Conservation (phyloP, 257 asterid species). For the Salvia splendens region DNA sequence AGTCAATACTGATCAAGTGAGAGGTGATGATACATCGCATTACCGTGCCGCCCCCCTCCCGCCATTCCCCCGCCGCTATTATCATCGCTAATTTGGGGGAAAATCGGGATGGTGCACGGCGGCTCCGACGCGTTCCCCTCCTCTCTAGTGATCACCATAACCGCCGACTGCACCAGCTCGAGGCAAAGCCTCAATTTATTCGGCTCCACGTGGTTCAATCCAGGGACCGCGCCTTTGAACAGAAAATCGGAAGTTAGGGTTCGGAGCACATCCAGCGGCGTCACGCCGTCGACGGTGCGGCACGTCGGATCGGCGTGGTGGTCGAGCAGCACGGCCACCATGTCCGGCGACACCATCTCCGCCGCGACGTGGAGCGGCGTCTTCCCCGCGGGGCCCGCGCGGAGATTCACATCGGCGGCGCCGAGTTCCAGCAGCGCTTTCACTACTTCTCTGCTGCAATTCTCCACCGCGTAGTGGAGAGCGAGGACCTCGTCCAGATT, state of each 20-base stretch:
- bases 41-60: conserved; percentile 21
- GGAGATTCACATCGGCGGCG: conserved; percentile 84
- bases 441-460: conserved; percentile 74
- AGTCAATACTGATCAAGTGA: conserved; percentile 34
- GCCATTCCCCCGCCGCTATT: conserved; percentile 35
- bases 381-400: conserved; percentile 78
- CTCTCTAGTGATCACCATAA: conserved; percentile 78
- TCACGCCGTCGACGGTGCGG: conserved; percentile 75
- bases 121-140: conserved; percentile 56
- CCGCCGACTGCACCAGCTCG: conserved; percentile 85
- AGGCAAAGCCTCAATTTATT: conserved; percentile 82
- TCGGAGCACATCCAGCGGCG: conserved; percentile 78
- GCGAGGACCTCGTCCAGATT: conserved; percentile 80
- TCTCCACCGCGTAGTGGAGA: conserved; percentile 77
- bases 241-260: conserved; percentile 92
- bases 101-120: conserved; percentile 32
- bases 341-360: conserved; percentile 94
- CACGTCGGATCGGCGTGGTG: conserved; percentile 91
- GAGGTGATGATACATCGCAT: conserved; percentile 59
- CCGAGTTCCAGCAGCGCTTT: conserved; percentile 84
- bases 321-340: conserved; percentile 87
- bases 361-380: conserved; percentile 85
- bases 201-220: conserved; percentile 69
- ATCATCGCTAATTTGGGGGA: conserved; percentile 53
- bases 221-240: conserved; percentile 80